A percentile compares a stretch with the other conserved stretches of the same genome.
These are phyloP conservation scores for Tilletia horrida DNA, from an alignment of 1,284 basidiomycete species.

Conservation along the genomic window DNA sequence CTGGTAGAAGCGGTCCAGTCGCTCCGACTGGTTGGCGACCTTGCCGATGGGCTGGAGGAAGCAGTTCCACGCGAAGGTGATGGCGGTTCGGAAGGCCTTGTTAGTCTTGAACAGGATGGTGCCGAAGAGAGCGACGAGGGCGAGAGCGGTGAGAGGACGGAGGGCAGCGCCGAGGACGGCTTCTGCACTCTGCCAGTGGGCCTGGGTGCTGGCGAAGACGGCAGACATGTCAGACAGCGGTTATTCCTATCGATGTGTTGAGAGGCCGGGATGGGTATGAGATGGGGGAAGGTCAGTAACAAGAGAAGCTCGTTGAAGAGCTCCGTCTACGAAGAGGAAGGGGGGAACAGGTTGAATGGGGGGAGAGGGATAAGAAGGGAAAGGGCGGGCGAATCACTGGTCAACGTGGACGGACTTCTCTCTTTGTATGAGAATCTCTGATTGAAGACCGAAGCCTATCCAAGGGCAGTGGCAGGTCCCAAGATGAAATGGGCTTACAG, in stretches of 20 bases:
- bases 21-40: conserved; percentile 47
- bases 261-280: not conserved
- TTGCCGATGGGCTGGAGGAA: conserved; percentile 54
- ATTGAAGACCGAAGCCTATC: too few species aligned
- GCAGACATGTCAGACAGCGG: conserved; percentile 6
- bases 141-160: conserved; percentile 9
- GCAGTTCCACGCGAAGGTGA: conserved; percentile 50
- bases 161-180: conserved; percentile 11
- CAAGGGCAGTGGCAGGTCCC: too few species aligned
- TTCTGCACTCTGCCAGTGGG: conserved; percentile 15
- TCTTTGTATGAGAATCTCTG: too few species aligned
- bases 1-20: conserved; percentile 52
- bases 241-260: not conserved
- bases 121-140: not conserved
- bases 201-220: conserved; percentile 16
- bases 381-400: not conserved
- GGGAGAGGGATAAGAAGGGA: not conserved
- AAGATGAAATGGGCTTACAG: too few species aligned
- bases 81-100: conserved; percentile 13
- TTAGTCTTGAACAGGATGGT: conserved; percentile 9
- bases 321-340: not conserved
- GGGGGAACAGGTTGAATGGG: not conserved
- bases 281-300: not conserved
- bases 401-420: not conserved
- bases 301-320: conserved; percentile 13